A percentile compares a stretch with the other conserved stretches of the same genome.
Conservation (phyloP, 805 yeast genomes). For the Naumovozyma dairenensis region DNA sequence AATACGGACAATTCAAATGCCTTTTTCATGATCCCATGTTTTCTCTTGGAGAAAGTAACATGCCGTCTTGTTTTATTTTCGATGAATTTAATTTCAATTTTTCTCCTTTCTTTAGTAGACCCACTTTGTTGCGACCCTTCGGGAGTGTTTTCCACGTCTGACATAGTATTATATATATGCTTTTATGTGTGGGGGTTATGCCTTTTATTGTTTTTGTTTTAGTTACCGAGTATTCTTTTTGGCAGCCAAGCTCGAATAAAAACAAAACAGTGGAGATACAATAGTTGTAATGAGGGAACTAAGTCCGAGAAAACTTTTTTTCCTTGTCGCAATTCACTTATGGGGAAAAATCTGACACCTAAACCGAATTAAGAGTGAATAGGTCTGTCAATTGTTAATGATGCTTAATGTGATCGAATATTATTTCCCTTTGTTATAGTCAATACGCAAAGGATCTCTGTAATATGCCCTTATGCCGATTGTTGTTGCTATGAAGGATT, state of each 20-base stretch:
- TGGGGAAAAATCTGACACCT: no score
- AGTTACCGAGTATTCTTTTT: no score
- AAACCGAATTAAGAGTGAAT: background rate
- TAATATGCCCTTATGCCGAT: no score
- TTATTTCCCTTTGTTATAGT: background rate
- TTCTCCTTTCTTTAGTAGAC: conserved; percentile 52
- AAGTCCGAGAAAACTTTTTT: background rate
- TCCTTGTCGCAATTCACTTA: no score
- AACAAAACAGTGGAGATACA: background rate
- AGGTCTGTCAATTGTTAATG: background rate
- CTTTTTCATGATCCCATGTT: conserved; percentile 98
- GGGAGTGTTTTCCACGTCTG: background rate
- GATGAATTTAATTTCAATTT: conserved; percentile 93
- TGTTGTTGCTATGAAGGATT: background rate
- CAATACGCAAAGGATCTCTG: no score
- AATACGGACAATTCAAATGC: conserved; percentile 96
- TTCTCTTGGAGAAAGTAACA: conserved; percentile 94
- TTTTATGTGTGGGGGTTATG: no score
- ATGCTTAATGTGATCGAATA: background rate
- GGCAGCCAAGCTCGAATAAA: no score
- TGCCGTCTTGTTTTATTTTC: conserved; percentile 97
- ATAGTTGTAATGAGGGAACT: background rate
- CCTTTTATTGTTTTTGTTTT: no score
- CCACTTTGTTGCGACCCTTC: conserved; percentile 7
- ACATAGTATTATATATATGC: no score